phyloP scores from a whole-genome alignment of 2,329 filamentous ascomycete species.

The Diaporthe sp. region DNA sequence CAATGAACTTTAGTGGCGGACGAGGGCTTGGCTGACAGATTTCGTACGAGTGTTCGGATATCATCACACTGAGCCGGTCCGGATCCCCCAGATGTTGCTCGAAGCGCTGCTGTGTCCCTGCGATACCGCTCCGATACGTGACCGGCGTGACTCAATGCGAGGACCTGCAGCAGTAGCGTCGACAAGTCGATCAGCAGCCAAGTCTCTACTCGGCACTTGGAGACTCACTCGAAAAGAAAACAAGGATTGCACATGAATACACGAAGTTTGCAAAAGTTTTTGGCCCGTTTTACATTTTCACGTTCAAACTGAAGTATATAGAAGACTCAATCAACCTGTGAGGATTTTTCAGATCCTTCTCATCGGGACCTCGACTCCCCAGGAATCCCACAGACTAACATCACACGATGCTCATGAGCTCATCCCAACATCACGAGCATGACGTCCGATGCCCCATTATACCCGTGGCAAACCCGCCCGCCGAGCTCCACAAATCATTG shows the following conservation, averaged over 20 bases:
- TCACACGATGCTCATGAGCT: conserved; percentile 10
- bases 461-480: conserved; percentile 26
- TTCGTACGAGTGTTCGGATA: too few relatives aligned
- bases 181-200: not conserved
- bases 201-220: not conserved
- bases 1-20: not conserved
- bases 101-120: not conserved
- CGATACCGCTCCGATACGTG: not conserved
- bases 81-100: too few relatives aligned
- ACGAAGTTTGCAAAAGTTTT: not conserved
- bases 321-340: not conserved
- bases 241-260: not conserved
- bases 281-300: not conserved
- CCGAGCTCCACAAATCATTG: conserved; percentile 7
- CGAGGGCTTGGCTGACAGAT: not conserved
- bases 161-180: conserved; percentile 3
- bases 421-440: conserved; percentile 10
- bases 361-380: not conserved
- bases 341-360: too few relatives aligned
- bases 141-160: not conserved
- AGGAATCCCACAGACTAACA: not conserved
- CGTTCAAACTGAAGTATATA: too few relatives aligned
- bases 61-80: not conserved
- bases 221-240: not conserved
- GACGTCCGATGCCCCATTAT: conserved; percentile 20